Percentiles rank a stretch among this genome's conserved stretches.
phyloP scores from a whole-genome alignment of 208 protist species.

The Trichomonas tenax region DNA sequence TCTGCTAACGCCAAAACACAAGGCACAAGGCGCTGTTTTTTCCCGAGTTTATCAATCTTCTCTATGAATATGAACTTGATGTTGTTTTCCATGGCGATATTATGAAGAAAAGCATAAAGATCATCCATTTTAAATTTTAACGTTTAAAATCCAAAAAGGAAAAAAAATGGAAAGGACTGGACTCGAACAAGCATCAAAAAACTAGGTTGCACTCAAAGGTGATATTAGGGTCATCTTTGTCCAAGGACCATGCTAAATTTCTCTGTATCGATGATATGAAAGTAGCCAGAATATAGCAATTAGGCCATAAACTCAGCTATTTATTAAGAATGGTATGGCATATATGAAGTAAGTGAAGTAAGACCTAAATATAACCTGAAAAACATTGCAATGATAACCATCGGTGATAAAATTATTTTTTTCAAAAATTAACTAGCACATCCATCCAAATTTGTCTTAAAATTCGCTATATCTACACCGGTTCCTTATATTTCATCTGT shows the following conservation, averaged over 20 bases:
- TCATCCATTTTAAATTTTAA: background rate
- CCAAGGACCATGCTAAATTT: constrained; percentile 25
- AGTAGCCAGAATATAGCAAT: background rate
- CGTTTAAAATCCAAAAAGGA: background rate
- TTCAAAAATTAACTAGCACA: too few relatives aligned
- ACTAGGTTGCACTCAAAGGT: background rate
- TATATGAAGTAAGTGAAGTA: too few relatives aligned
- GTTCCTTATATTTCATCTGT: too few relatives aligned
- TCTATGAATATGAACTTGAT: background rate
- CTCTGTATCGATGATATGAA: constrained; percentile 22
- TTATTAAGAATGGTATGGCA: too few relatives aligned
- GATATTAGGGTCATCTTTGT: constrained; percentile 25
- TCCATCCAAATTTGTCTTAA: too few relatives aligned
- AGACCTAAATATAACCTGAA: too few relatives aligned
- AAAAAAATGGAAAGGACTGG: background rate
- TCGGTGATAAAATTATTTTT: too few relatives aligned
- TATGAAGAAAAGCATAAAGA: background rate
- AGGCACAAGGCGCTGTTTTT: background rate
- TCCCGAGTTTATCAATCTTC: background rate
- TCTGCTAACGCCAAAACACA: background rate
- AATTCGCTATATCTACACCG: too few relatives aligned
- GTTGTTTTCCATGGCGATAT: background rate
- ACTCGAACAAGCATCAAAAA: background rate
- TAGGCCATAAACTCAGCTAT: background rate
- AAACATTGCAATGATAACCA: too few relatives aligned